Evolutionary conservation across 768 basidiomycete species (phyloP).

Genomic region (Auriculariales sp.): DNA sequence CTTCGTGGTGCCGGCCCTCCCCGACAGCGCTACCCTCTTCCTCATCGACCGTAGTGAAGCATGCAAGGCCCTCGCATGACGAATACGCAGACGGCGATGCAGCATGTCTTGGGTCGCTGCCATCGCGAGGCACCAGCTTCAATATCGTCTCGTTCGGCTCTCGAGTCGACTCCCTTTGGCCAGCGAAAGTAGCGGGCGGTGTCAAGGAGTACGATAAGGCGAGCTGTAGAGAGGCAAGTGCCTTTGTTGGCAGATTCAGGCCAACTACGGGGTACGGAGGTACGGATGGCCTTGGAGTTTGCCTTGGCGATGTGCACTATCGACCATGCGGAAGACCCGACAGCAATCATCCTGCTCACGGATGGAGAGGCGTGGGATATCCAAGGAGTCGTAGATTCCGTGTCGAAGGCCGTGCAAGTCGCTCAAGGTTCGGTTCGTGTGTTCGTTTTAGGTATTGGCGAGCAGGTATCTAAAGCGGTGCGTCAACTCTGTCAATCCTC

Average conservation of each 20-base stretch:
- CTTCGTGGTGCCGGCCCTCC: constrained; percentile 27
- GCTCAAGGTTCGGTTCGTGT: constrained; percentile 22
- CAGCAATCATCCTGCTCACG: constrained; percentile 41
- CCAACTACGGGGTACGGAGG: constrained; percentile 40
- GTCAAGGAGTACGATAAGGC: not conserved
- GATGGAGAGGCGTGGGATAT: constrained; percentile 30
- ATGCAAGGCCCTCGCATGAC: constrained; percentile 20
- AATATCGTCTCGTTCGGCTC: constrained; percentile 45
- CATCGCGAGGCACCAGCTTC: constrained; percentile 23
- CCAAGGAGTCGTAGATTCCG: not conserved
- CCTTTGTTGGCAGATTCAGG: constrained; percentile 25
- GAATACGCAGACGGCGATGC: constrained; percentile 11
- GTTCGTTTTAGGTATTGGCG: constrained; percentile 46
- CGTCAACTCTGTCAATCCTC: not conserved
- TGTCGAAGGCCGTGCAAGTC: not conserved
- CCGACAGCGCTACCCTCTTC: constrained; percentile 42
- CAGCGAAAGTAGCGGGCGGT: constrained; percentile 15
- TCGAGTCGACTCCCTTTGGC: constrained; percentile 19
- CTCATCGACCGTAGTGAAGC: constrained; percentile 46
- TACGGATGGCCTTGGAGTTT: constrained; percentile 23
- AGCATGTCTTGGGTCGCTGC: constrained; percentile 29
- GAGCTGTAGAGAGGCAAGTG: constrained; percentile 4
- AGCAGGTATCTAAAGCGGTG: constrained; percentile 24
- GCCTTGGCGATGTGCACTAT: constrained; percentile 21
- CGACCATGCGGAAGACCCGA: constrained; percentile 8